Conservation (phyloP, 805 yeast species). For the Saitoella complicata region DNA sequence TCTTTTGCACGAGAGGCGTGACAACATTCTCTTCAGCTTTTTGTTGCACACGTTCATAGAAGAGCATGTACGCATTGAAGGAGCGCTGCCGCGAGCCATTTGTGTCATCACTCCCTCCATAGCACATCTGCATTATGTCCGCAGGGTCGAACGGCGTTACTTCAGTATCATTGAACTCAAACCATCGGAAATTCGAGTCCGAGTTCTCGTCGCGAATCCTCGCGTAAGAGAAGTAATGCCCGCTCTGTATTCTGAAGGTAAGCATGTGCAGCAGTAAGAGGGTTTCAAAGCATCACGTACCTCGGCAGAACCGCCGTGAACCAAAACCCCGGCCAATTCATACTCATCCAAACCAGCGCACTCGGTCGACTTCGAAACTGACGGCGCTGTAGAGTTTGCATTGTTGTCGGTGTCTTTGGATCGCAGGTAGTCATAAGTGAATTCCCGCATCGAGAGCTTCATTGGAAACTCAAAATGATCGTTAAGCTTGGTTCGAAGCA, state of each 20-base stretch:
- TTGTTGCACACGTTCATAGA: constrained; percentile 9
- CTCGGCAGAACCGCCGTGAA: constrained; percentile 12
- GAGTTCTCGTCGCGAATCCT: constrained; percentile 2
- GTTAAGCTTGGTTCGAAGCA: constrained; percentile 11
- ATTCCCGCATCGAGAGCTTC: constrained; percentile 8
- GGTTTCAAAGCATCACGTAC: background rate
- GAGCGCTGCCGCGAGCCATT: constrained; percentile 6
- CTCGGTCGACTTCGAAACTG: too few relatives aligned
- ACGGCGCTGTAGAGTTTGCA: background rate
- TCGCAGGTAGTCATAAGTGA: constrained; percentile 4
- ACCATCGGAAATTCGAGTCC: constrained; percentile 5
- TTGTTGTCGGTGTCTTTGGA: background rate
- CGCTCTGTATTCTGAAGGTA: background rate
- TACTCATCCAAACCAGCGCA: constrained; percentile 1
- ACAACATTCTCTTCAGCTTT: background rate
- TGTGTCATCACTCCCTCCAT: constrained; percentile 6
- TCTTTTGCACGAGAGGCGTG: background rate
- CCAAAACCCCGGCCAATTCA: constrained; percentile 7
- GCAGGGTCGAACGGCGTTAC: constrained; percentile 7
- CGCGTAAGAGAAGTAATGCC: constrained; percentile 11
- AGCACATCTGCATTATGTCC: constrained; percentile 5
- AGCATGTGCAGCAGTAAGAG: too few relatives aligned
- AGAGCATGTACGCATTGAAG: constrained; percentile 12
- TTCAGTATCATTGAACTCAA: constrained; percentile 11
- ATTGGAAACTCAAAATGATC: constrained; percentile 10